These are phyloP conservation scores for Thielaviopsis populi DNA, from an alignment of 2,329 filamentous ascomycete genomes.

Conservation along the genomic window DNA sequence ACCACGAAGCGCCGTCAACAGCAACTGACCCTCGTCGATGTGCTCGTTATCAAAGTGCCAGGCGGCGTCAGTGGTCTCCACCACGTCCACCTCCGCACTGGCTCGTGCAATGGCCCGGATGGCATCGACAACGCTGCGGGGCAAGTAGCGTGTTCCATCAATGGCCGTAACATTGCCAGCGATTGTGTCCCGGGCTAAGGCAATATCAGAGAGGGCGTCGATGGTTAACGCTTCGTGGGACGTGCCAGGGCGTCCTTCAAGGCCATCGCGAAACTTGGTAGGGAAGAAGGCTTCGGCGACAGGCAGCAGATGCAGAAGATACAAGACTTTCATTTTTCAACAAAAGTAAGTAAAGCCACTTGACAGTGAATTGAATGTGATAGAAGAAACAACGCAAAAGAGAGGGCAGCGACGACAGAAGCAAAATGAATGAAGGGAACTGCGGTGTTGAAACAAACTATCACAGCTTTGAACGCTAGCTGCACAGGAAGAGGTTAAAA, in stretches of 20 bases:
- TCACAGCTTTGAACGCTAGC: not conserved
- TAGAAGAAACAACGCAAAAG: not conserved
- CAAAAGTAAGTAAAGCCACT: not conserved
- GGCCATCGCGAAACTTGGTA: constrained; percentile 17
- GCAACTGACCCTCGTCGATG: constrained; percentile 9
- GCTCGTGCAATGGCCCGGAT: constrained; percentile 14
- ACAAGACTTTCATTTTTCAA: constrained; percentile 5
- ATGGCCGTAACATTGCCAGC: not conserved
- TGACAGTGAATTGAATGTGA: not conserved
- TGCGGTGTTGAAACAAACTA: not conserved
- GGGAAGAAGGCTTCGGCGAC: constrained; percentile 16
- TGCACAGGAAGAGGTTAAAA: not conserved
- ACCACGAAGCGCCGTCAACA: constrained; percentile 11
- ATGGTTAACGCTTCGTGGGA: constrained; percentile 18
- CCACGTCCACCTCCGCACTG: constrained; percentile 12
- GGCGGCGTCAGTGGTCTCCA: constrained; percentile 3
- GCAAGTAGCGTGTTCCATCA: constrained; percentile 3
- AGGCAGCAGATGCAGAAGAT: not conserved
- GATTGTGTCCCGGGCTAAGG: constrained; percentile 8
- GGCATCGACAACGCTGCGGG: constrained; percentile 13
- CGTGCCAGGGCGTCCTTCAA: constrained; percentile 14
- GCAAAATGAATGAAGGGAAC: not conserved
- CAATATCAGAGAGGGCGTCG: constrained; percentile 9
- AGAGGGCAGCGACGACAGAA: not conserved
- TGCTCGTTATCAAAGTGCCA: constrained; percentile 18